Conservation (phyloP, 352 stramenopile species). For the Bremia lactucae region DNA sequence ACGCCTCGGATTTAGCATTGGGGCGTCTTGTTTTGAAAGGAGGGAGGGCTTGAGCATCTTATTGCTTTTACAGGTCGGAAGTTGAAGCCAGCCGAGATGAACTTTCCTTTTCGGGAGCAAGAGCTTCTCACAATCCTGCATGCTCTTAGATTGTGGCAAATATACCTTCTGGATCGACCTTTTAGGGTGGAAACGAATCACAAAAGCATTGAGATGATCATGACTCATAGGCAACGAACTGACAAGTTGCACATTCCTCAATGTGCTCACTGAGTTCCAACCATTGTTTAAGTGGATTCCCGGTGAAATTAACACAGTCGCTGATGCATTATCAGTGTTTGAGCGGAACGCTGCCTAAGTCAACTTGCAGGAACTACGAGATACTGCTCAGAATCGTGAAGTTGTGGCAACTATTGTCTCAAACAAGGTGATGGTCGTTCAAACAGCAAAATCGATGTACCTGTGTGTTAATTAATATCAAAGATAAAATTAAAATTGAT, state of each 20-base stretch:
- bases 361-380: not conserved
- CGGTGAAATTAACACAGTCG: not conserved
- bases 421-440: not conserved
- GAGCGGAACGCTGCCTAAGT: not conserved
- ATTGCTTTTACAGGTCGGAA: not conserved
- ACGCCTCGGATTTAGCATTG: not conserved
- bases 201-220: conserved; percentile 8
- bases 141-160: conserved; percentile 3
- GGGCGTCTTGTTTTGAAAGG: not conserved
- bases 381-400: not conserved
- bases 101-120: not conserved
- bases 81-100: not conserved
- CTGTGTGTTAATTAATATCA: too few relatives aligned
- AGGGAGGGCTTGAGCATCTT: not conserved
- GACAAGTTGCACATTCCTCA: conserved; percentile 9
- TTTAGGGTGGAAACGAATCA: conserved; percentile 1
- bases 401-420: not conserved
- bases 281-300: not conserved
- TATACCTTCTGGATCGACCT: conserved; percentile 7
- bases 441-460: not conserved
- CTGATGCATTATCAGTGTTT: not conserved
- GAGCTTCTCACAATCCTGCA: conserved; percentile 10
- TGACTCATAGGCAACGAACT: conserved; percentile 12
- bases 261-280: conserved; percentile 9
- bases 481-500: too few relatives aligned